Conservation (phyloP, 2,329 filamentous ascomycete species). For the Zymoseptoria ardabiliae region DNA sequence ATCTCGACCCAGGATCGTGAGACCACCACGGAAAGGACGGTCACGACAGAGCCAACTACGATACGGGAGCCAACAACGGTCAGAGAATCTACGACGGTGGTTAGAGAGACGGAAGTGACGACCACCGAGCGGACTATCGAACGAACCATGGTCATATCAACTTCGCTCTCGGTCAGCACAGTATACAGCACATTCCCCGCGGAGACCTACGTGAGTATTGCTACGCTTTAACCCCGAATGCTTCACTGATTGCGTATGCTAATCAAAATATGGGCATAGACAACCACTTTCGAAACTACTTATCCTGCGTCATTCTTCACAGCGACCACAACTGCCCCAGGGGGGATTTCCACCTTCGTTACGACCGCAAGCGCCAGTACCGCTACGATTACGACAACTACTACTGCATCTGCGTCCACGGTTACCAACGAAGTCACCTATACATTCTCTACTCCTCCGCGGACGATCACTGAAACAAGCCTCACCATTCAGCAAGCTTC, state of each 20-base stretch:
- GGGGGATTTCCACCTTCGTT: not conserved
- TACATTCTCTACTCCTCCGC: not conserved
- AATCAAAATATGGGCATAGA: not conserved
- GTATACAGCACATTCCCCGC: not conserved
- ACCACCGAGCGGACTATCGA: not conserved
- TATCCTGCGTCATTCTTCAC: not conserved
- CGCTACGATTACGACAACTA: not conserved
- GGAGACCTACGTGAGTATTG: not conserved
- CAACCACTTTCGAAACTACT: not conserved
- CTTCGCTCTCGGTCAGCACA: constrained; percentile 1
- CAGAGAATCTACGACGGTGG: not conserved
- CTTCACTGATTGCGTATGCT: too few relatives aligned
- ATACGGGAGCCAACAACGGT: not conserved
- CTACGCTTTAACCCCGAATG: too few relatives aligned
- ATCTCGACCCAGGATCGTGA: not conserved
- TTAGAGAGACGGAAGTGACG: too few relatives aligned
- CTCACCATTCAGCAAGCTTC: not conserved
- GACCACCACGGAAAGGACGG: not conserved
- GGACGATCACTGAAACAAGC: not conserved
- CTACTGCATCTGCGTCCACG: not conserved
- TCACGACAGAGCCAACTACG: not conserved
- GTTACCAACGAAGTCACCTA: not conserved
- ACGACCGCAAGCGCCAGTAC: constrained; percentile 1
- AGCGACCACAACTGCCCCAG: not conserved
- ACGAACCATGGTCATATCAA: not conserved